These are phyloP conservation scores for Tolypocladium endophyticum DNA, from an alignment of 2,329 filamentous ascomycete genomes.

Conservation along the genomic window DNA sequence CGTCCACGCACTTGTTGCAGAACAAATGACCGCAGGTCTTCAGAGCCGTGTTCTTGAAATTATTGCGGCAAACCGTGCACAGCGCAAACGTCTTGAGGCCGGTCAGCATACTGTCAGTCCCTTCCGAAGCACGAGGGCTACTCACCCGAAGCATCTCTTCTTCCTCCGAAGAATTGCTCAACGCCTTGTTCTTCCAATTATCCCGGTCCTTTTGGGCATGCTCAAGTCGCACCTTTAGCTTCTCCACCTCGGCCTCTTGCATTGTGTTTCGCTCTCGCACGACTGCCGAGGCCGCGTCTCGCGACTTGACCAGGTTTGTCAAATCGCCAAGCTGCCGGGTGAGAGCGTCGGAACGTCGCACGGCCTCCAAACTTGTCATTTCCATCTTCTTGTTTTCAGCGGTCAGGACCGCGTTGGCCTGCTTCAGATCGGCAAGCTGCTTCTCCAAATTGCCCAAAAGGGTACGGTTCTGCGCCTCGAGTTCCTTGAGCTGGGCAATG, in stretches of 20 bases:
- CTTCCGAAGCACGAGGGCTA: slow-evolving; percentile 11
- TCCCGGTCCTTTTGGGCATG: slow-evolving; percentile 76
- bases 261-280: slow-evolving; percentile 48
- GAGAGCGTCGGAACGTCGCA: slow-evolving; percentile 59
- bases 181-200: slow-evolving; percentile 71
- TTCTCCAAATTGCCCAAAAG: slow-evolving; percentile 82
- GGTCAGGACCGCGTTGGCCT: slow-evolving; percentile 61
- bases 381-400: slow-evolving; percentile 68
- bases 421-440: slow-evolving; percentile 73
- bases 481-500: slow-evolving; percentile 84
- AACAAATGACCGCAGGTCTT: slow-evolving; percentile 94
- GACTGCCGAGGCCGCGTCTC: slow-evolving; percentile 51
- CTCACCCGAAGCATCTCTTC: slow-evolving; percentile 80
- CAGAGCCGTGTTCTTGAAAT: slow-evolving; percentile 88
- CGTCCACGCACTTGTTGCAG: slow-evolving; percentile 82
- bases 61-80: slow-evolving; percentile 84
- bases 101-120: slow-evolving; percentile 1
- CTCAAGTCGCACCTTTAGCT: slow-evolving; percentile 65
- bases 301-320: slow-evolving; percentile 61
- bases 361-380: slow-evolving; percentile 57
- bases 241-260: slow-evolving; percentile 68
- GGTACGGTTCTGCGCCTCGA: slow-evolving; percentile 66
- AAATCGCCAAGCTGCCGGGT: slow-evolving; percentile 69
- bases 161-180: slow-evolving; percentile 71
- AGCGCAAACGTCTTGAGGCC: slow-evolving; percentile 35